These are phyloP conservation scores for Raphanus sativus DNA, from an alignment of 345 rosid species.

Conservation along the genomic window DNA sequence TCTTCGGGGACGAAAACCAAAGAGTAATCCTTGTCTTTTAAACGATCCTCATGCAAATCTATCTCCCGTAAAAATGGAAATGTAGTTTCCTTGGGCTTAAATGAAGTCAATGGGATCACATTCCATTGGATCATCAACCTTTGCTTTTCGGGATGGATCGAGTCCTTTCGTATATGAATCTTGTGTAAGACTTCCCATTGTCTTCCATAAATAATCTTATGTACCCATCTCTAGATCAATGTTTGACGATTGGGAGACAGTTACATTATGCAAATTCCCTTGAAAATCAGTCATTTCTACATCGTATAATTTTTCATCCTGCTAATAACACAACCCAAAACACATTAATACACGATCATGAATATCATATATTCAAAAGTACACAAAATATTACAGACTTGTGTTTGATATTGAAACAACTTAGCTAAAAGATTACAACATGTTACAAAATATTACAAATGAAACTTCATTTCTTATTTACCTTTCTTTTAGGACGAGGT, in stretches of 20 bases:
- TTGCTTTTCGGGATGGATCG: background rate
- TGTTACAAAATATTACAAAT: too few relatives aligned
- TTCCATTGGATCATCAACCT: background rate
- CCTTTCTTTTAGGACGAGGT: too few relatives aligned
- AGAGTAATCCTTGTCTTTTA: too few relatives aligned
- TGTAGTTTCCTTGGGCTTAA: background rate
- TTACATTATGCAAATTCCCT: background rate
- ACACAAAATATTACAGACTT: background rate
- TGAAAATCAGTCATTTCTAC: background rate
- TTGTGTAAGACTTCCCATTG: background rate
- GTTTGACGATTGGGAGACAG: background rate
- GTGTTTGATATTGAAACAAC: too few relatives aligned
- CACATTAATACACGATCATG: background rate
- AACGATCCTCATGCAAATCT: background rate
- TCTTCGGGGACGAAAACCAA: too few relatives aligned
- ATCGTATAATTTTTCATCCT: background rate
- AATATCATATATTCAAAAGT: background rate
- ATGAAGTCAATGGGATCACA: background rate
- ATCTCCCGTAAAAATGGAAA: background rate
- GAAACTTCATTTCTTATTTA: too few relatives aligned
- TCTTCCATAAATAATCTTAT: background rate
- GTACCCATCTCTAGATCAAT: background rate
- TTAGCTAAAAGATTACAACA: background rate
- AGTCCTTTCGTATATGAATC: background rate
- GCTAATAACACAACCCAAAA: background rate